Evolutionary conservation across 2,329 filamentous ascomycete genomes (phyloP), one percentile per base, ranked within the genome.

Genomic region (Westerdykella sp.): DNA sequence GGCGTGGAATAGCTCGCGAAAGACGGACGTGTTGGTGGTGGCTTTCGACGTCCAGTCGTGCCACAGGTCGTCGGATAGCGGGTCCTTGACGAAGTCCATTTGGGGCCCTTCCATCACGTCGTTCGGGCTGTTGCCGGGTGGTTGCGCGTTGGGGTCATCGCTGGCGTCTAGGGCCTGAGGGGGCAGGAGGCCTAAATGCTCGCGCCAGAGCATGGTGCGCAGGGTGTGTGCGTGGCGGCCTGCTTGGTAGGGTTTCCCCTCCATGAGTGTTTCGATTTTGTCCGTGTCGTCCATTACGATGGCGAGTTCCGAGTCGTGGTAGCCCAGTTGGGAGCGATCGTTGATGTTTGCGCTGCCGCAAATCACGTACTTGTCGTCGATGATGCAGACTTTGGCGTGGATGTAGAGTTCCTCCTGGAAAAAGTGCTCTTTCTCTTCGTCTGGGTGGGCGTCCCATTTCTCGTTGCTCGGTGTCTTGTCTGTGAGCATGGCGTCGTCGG

Each of bases 361-460:
- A 41, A 96, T 80, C 1, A 86, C 88, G 38, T 88, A 77, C 42
- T 82, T 81, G 65, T 97, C 91, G 61, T 97, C 90, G 1, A 84
- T 85, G 53, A 96, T 91, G 53, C 93, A 77, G 42, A 96, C 76
- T 70, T 97, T 98, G 22, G 82, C 85, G 65, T 98, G 93, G 38
- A 97, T 84, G 64, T 98, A 98, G 2, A 97, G 78, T 66, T 98
- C 91, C 64, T 98, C 93, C 62, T 95, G 91, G 46, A 97, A 84
- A 73, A 93, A 94, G 62, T 94, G 87, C 42, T 84, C 78, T 44
- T 89, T 84, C 65, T 97, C 93, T 1, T 79, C 78, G 53, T 91
- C 79, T 0, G 80, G 71, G 0, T 75, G 73, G 13, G 86, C 84
- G 13, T 90, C 84, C 86, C 88, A 96, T 1, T 70, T 58, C 65